Evolutionary conservation across 805 yeast species (phyloP).

Genomic region (Barnettozyma vustinii): DNA sequence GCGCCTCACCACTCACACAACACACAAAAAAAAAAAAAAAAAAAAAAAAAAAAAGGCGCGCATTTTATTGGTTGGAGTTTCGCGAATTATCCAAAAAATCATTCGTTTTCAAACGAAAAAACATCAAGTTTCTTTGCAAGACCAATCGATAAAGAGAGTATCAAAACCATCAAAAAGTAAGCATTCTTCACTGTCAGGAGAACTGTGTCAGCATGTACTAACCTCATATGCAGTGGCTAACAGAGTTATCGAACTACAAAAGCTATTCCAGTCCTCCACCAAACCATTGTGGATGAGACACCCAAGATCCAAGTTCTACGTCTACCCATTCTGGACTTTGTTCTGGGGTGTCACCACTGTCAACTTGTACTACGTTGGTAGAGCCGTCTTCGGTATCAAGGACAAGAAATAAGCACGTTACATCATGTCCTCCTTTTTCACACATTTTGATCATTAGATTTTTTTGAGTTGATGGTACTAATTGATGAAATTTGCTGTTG

Average conservation of each 20-base stretch:
- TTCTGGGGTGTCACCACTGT: constrained; percentile 24
- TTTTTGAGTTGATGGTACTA: not conserved
- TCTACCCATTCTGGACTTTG: constrained; percentile 29
- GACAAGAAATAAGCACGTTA: constrained; percentile 24
- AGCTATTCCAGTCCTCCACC: constrained; percentile 48
- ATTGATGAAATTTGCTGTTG: not conserved
- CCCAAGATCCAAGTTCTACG: constrained; percentile 29
- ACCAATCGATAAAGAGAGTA: not conserved
- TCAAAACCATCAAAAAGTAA: not conserved
- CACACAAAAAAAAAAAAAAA: too few species aligned
- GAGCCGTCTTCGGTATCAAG: constrained; percentile 69
- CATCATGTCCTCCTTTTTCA: not conserved
- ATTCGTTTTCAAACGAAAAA: constrained; percentile 3
- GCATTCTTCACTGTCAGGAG: not conserved
- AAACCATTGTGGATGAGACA: constrained; percentile 57
- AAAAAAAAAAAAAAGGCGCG: not conserved
- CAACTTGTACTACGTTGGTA: constrained; percentile 38
- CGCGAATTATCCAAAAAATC: constrained; percentile 7
- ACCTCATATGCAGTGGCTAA: constrained; percentile 30
- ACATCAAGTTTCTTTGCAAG: not conserved
- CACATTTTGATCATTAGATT: not conserved
- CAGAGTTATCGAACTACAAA: constrained; percentile 50
- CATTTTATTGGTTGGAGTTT: constrained; percentile 7
- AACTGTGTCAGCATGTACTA: constrained; percentile 9
- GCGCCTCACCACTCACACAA: not conserved